These are phyloP conservation scores for Ganoderma resinaceum DNA, from an alignment of 1,284 basidiomycete genomes.

Conservation along the genomic window DNA sequence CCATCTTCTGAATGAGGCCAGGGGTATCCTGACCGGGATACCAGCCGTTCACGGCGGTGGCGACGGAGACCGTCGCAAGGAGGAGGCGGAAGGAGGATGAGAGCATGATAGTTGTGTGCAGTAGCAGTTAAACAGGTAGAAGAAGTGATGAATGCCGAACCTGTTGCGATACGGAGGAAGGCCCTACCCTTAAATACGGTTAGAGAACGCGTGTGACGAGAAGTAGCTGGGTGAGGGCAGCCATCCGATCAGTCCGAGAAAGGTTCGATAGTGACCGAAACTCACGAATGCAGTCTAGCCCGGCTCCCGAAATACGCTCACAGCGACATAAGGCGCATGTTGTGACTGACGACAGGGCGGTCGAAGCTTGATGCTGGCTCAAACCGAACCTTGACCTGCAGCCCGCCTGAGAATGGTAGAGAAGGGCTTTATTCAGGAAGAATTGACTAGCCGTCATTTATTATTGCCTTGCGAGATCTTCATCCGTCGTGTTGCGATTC, in stretches of 20 bases:
- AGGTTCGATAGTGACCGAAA: background rate
- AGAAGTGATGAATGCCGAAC: background rate
- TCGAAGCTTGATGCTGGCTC: background rate
- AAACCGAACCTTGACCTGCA: background rate
- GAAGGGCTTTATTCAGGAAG: background rate
- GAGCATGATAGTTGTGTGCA: conserved; percentile 11
- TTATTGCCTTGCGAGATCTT: background rate
- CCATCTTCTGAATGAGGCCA: conserved; percentile 23
- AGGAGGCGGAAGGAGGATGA: conserved; percentile 22
- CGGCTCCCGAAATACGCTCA: background rate
- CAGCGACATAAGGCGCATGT: background rate
- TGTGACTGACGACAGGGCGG: background rate
- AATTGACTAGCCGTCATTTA: background rate
- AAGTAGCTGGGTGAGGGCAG: background rate
- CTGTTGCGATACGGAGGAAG: background rate
- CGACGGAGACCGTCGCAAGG: conserved; percentile 17
- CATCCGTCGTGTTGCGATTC: background rate
- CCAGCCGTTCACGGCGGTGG: conserved; percentile 19
- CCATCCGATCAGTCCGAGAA: background rate
- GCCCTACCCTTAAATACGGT: background rate
- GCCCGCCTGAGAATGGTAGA: background rate
- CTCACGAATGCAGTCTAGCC: background rate
- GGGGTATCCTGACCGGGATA: conserved; percentile 30
- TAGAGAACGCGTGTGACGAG: background rate
- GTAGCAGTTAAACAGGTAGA: background rate